Conservation (phyloP, 139 green algal species). For the Medakamo hakoo region DNA sequence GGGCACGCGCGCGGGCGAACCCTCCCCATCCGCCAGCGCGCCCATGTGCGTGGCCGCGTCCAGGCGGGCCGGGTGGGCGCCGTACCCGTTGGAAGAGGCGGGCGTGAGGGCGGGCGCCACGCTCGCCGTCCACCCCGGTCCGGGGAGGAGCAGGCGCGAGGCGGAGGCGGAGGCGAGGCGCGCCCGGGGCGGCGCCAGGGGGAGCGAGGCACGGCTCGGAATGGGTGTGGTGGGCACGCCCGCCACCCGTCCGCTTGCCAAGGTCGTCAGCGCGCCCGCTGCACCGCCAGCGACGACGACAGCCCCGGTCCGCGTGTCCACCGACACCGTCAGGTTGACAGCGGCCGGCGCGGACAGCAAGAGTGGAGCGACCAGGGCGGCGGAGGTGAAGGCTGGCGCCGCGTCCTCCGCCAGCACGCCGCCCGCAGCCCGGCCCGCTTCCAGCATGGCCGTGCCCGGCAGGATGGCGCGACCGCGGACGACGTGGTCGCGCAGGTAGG, state of each 20-base stretch:
- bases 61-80: constrained; percentile 24
- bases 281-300: no score
- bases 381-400: not conserved
- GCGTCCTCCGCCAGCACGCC: not conserved
- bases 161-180: no score
- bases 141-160: no score
- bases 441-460: constrained; percentile 46
- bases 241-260: not conserved
- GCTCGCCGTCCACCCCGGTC: no score
- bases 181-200: not conserved
- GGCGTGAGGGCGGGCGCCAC: no score
- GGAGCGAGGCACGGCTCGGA: no score
- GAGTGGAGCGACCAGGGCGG: no score
- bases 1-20: not conserved
- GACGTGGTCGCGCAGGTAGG: constrained; percentile 16
- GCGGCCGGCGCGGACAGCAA: no score
- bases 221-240: no score
- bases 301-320: no score
- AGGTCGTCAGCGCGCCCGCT: no score
- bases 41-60: constrained; percentile 31
- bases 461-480: constrained; percentile 30
- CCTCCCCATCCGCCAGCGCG: constrained; percentile 6
- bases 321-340: no score
- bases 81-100: constrained; percentile 9
- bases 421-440: constrained; percentile 8